Conservation (phyloP, 192 early-diverging fungal genomes). For the Dispira simplex region DNA sequence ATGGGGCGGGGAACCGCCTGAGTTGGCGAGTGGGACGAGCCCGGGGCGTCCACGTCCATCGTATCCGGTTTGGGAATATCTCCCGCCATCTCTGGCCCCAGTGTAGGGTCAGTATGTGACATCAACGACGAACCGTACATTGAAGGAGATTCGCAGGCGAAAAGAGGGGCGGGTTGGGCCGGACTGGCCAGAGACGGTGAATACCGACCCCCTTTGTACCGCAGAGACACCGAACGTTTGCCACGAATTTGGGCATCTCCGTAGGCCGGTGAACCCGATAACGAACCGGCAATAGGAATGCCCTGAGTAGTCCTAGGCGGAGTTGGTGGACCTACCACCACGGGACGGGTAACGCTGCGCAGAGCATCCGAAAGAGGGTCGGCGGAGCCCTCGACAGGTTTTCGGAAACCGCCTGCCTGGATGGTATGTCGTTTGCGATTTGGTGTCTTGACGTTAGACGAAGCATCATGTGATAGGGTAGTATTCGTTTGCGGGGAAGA, state of each 20-base stretch:
- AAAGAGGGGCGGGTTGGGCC: not conserved
- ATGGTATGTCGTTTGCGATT: no score
- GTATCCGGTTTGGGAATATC: not conserved
- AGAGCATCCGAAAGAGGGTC: not conserved
- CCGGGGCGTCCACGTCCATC: not conserved
- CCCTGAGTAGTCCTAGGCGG: not conserved
- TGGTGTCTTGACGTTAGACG: no score
- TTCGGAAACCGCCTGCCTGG: no score
- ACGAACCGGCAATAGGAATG: not conserved
- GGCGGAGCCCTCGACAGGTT: no score
- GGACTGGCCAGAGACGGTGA: slow-evolving; percentile 3
- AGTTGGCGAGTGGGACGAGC: not conserved
- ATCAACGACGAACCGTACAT: not conserved
- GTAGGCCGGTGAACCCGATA: not conserved
- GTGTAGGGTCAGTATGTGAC: not conserved
- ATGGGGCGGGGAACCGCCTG: slow-evolving; percentile 7
- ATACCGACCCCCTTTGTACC: slow-evolving; percentile 7
- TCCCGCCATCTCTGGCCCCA: no score
- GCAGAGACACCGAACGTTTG: slow-evolving; percentile 3
- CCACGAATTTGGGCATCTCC: not conserved
- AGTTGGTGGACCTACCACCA: not conserved
- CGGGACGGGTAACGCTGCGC: not conserved
- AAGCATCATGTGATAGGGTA: no score
- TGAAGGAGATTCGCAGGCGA: slow-evolving; percentile 9
- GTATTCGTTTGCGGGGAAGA: no score